phyloP scores from a whole-genome alignment of 108 stramenopile genomes.

The Cyclostephanos tholiformis region DNA sequence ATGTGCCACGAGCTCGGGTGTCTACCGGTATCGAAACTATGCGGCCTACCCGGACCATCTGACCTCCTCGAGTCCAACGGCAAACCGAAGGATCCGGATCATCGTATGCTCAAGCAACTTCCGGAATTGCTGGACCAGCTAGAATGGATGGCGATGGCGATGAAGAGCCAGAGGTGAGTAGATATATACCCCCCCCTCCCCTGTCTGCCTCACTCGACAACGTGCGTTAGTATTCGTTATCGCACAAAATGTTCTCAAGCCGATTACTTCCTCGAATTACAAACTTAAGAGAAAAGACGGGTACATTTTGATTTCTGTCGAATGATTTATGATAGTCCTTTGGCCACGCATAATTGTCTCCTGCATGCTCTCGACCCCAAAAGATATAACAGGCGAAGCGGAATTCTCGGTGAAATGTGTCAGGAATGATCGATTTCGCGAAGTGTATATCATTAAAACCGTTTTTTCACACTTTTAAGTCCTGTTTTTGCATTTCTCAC shows the following conservation, averaged over 20 bases:
- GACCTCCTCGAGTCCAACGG: conserved; percentile 59
- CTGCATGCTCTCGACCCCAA: too few relatives aligned
- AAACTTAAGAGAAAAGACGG: conserved; percentile 19
- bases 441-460: too few relatives aligned
- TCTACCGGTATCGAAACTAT: conserved; percentile 64
- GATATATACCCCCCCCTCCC: background rate
- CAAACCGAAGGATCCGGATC: conserved; percentile 53
- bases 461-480: too few relatives aligned
- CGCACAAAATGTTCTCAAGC: too few relatives aligned
- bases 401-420: too few relatives aligned
- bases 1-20: conserved; percentile 72
- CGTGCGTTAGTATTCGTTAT: background rate
- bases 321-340: too few relatives aligned
- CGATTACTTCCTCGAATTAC: background rate
- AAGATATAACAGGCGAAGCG: too few relatives aligned
- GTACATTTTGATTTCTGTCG: conserved; percentile 27
- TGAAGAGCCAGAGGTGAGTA: conserved; percentile 51
- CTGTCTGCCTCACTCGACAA: background rate
- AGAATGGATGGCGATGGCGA: conserved; percentile 78
- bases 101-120: conserved; percentile 62
- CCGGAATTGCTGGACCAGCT: conserved; percentile 60
- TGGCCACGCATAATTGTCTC: too few relatives aligned
- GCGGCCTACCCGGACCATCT: conserved; percentile 45
- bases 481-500: too few relatives aligned
- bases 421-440: too few relatives aligned